These are phyloP conservation scores for Pleurotus salmoneostramineus DNA, from an alignment of 768 basidiomycete genomes.

Conservation along the genomic window DNA sequence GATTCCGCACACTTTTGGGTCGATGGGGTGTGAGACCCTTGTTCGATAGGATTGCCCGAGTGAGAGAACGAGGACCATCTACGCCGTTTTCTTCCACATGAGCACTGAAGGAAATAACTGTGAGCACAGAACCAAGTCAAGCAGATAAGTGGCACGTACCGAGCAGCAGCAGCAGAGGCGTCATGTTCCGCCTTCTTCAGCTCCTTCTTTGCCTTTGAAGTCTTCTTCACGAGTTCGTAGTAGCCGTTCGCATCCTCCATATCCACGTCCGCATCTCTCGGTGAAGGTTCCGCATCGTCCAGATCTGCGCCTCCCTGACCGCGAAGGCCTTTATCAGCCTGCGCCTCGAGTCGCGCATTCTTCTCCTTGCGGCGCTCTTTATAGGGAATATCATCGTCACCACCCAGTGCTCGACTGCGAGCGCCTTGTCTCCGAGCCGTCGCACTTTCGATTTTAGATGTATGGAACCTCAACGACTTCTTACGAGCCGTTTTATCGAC, in stretches of 20 bases:
- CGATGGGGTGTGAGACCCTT: slow-evolving; percentile 90
- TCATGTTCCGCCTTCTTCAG: slow-evolving; percentile 85
- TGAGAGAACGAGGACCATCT: slow-evolving; percentile 82
- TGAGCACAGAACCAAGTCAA: background rate
- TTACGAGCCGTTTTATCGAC: slow-evolving; percentile 81
- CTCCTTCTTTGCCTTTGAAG: slow-evolving; percentile 66
- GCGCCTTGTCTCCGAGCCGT: slow-evolving; percentile 73
- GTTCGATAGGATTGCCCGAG: slow-evolving; percentile 90
- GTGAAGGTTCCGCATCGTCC: slow-evolving; percentile 48
- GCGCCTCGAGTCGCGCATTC: slow-evolving; percentile 52
- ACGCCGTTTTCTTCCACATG: slow-evolving; percentile 27
- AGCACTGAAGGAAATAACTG: slow-evolving; percentile 16
- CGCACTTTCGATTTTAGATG: slow-evolving; percentile 83
- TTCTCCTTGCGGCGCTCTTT: slow-evolving; percentile 66
- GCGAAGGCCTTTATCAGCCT: slow-evolving; percentile 40
- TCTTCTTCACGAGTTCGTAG: slow-evolving; percentile 84
- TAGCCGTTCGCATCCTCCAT: slow-evolving; percentile 67
- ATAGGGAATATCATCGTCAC: slow-evolving; percentile 96
- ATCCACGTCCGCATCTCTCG: slow-evolving; percentile 30
- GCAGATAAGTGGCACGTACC: slow-evolving; percentile 38
- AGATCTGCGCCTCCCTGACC: slow-evolving; percentile 64
- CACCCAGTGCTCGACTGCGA: slow-evolving; percentile 65
- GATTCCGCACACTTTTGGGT: slow-evolving; percentile 89
- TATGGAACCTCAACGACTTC: slow-evolving; percentile 89
- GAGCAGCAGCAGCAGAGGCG: slow-evolving; percentile 45